phyloP scores from a whole-genome alignment of 2,329 filamentous ascomycete species.

The Colletotrichum phormii region DNA sequence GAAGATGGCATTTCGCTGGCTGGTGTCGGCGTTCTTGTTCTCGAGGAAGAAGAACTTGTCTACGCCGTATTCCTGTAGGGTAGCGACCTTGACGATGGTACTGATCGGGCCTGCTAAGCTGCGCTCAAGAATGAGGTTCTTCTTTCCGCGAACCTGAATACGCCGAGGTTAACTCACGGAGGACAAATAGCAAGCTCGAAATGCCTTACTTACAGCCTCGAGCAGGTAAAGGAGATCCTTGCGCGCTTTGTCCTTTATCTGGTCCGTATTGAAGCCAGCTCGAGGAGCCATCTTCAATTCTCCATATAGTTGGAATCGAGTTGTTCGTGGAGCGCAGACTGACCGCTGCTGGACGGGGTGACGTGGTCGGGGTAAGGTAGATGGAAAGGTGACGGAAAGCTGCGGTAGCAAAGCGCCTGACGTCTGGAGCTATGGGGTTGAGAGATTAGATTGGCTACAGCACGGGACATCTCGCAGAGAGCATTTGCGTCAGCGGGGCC shows the following conservation, averaged over 20 bases:
- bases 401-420: background rate
- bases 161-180: slow-evolving; percentile 19
- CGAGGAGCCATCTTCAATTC: slow-evolving; percentile 76
- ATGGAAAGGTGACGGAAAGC: background rate
- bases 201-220: slow-evolving; percentile 82
- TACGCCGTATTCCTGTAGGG: slow-evolving; percentile 95
- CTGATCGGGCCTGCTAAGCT: slow-evolving; percentile 90
- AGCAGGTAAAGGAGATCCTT: slow-evolving; percentile 91
- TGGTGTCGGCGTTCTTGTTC: slow-evolving; percentile 94
- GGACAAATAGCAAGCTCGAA: background rate
- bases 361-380: background rate
- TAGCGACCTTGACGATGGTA: slow-evolving; percentile 93
- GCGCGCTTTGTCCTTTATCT: slow-evolving; percentile 83
- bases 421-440: slow-evolving; percentile 13
- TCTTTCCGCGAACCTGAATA: slow-evolving; percentile 92
- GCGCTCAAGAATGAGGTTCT: slow-evolving; percentile 95
- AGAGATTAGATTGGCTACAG: slow-evolving; percentile 21
- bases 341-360: slow-evolving; percentile 27
- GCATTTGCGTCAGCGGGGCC: slow-evolving; percentile 33
- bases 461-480: slow-evolving; percentile 12
- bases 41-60: slow-evolving; percentile 98
- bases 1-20: slow-evolving; percentile 95
- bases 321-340: slow-evolving; percentile 11
- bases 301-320: slow-evolving; percentile 51
- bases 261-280: slow-evolving; percentile 77